phyloP scores from a whole-genome alignment of 2,329 filamentous ascomycete genomes.

The Tetracladium maxilliforme region DNA sequence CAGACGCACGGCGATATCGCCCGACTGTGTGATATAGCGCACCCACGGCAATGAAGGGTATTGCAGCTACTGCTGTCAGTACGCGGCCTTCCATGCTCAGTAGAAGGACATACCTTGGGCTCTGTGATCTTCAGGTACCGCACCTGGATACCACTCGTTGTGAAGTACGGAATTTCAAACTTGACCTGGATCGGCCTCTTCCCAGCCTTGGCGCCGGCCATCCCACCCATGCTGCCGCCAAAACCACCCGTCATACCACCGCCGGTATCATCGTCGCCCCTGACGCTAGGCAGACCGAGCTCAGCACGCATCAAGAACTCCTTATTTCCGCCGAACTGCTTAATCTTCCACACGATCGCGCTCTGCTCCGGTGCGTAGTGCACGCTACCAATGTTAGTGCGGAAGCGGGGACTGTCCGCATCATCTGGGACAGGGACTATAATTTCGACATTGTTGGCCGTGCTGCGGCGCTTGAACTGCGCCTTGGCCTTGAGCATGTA shows the following conservation, averaged over 20 bases:
- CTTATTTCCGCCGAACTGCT: conserved; percentile 97
- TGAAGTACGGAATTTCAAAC: conserved; percentile 99
- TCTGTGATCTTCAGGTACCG: conserved; percentile 98
- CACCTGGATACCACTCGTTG: conserved; percentile 97
- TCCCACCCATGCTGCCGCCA: conserved; percentile 89
- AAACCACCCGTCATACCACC: conserved; percentile 97
- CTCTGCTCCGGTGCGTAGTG: conserved; percentile 97
- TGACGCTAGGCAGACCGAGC: conserved; percentile 81
- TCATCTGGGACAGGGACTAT: conserved; percentile 95
- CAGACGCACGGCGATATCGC: conserved; percentile 86
- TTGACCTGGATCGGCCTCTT: conserved; percentile 98
- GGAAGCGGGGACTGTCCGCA: conserved; percentile 87
- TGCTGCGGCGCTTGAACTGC: conserved; percentile 95
- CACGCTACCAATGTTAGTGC: conserved; percentile 92
- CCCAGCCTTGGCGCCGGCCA: conserved; percentile 63
- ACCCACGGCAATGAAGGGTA: conserved; percentile 97
- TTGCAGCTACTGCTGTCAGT: conserved; percentile 68
- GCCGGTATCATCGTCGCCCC: conserved; percentile 88
- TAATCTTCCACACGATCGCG: conserved; percentile 99
- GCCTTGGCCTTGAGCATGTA: conserved; percentile 98
- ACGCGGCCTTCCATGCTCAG: conserved; percentile 5
- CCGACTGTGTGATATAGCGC: conserved; percentile 94
- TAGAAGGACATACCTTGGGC: conserved; percentile 64
- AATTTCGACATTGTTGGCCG: conserved; percentile 97
- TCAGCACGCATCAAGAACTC: conserved; percentile 98